Evolutionary conservation across 352 stramenopile genomes (phyloP).

Genomic region (Globisporangium canariense): DNA sequence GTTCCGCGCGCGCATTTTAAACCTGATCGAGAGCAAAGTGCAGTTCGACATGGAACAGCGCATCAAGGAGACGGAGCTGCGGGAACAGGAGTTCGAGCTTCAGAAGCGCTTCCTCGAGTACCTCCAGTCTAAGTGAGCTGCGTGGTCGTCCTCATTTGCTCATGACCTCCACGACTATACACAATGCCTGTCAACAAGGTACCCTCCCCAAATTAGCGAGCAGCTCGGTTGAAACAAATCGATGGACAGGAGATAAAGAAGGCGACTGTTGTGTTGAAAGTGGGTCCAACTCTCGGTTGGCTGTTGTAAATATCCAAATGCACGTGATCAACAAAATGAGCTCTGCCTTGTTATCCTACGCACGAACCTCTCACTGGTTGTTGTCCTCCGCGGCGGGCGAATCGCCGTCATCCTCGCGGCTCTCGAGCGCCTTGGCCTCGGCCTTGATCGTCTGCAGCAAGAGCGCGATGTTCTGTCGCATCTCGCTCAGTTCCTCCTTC

Average conservation of each 20-base stretch:
- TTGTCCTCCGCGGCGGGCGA: background rate
- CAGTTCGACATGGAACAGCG: slow-evolving; percentile 83
- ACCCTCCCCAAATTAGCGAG: background rate
- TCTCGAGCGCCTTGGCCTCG: slow-evolving; percentile 46
- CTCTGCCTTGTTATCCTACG: too few relatives aligned
- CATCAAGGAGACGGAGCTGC: slow-evolving; percentile 68
- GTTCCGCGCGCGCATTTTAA: slow-evolving; percentile 61
- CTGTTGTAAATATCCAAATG: too few relatives aligned
- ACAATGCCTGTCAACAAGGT: background rate
- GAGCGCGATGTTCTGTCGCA: slow-evolving; percentile 64
- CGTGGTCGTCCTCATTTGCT: background rate
- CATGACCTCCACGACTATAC: background rate
- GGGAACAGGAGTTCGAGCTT: slow-evolving; percentile 77
- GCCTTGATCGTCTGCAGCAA: slow-evolving; percentile 58
- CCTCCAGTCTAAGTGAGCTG: slow-evolving; percentile 65
- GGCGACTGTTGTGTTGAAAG: too few relatives aligned
- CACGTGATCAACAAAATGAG: too few relatives aligned
- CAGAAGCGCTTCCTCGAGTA: slow-evolving; percentile 83
- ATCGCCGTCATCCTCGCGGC: background rate
- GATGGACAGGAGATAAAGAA: too few relatives aligned
- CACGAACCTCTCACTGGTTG: slow-evolving; percentile 9
- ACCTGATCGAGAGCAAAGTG: slow-evolving; percentile 79
- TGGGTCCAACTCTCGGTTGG: too few relatives aligned
- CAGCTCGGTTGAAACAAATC: too few relatives aligned
- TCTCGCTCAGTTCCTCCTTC: slow-evolving; percentile 53